These are phyloP conservation scores for Saccharomycopsis malanga DNA, from an alignment of 805 yeast genomes.

Conservation along the genomic window DNA sequence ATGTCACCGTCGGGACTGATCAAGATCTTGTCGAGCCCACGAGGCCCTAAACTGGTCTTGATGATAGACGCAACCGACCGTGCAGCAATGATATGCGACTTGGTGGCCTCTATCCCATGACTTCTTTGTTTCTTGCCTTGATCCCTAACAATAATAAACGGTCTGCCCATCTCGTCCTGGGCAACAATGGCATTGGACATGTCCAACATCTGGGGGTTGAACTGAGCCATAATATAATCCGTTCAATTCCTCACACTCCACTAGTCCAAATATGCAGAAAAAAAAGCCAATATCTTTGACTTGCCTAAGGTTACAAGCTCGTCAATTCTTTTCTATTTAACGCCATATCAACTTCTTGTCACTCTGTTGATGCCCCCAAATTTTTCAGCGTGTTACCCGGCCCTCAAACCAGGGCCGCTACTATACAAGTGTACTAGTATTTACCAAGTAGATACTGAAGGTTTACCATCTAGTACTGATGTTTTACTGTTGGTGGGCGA, in stretches of 20 bases:
- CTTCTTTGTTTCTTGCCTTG: constrained; percentile 56
- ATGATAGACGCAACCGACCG: constrained; percentile 98
- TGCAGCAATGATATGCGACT: constrained; percentile 94
- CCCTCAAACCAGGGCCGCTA: too few relatives aligned
- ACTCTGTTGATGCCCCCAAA: too few relatives aligned
- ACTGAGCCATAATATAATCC: constrained; percentile 22
- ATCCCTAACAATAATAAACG: constrained; percentile 94
- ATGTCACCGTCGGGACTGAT: constrained; percentile 96
- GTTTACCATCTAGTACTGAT: too few relatives aligned
- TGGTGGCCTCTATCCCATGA: constrained; percentile 72
- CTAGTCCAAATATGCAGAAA: background rate
- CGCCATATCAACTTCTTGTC: too few relatives aligned
- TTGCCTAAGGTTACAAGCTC: too few relatives aligned
- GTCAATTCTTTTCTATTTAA: too few relatives aligned
- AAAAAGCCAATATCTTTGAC: too few relatives aligned
- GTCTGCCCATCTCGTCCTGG: constrained; percentile 99
- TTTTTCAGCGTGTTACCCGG: too few relatives aligned
- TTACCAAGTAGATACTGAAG: too few relatives aligned
- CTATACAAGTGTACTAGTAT: too few relatives aligned
- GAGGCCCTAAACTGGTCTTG: constrained; percentile 90
- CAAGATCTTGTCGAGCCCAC: constrained; percentile 95
- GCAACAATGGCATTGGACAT: constrained; percentile 98
- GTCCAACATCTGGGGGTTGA: constrained; percentile 61
- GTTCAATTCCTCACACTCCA: background rate
- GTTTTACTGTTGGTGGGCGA: too few relatives aligned